Base-by-base conservation (phyloP, 352 stramenopile species). In the Pythium vanterpoolii region DNA sequence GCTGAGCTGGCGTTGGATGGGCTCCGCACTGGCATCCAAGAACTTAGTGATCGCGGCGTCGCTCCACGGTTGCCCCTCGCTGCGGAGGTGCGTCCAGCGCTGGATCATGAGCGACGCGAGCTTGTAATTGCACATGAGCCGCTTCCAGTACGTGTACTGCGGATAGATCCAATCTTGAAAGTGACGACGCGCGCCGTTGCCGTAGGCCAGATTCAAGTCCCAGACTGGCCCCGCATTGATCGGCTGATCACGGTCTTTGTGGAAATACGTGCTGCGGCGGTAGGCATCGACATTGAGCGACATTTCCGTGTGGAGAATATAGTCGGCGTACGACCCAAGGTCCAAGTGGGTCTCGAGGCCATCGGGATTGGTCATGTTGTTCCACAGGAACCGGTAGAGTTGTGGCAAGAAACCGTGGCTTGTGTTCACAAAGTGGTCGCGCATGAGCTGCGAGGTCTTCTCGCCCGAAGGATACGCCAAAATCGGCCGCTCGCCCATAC, bases 101-200 rank as follows among this genome's bases (percentile, higher is more conserved):
- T 87, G 79, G 50, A 91, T 87, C 28, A 89, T 66, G 26, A 89
- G 55, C 60, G 74, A 84, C 33, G 79, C 73, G 54, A 91, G 73
- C 70, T 89, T 80, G 64, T 86, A 81, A 64, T 91, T 80, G 68
- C 82, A 91, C 71, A 87, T 76, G 21, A 92, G 62, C 2, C 83
- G 83, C 68, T 89, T 92, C 83, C 83, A 92, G 66, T 77, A 87
- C 24, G 78, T 87, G 66, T 89, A 89, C 69, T 86, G 78, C 16
- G 66, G 73, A 62, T 75, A 92, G 62, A 89, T 86, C 83, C 80
- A 93, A 50, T 84, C 69, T 39, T 79, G 61, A 44, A 80, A 84
- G 53, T 81, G 52, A 9, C 60, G 73, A 16, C 77, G 72, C 6
- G 80, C 76, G 10, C 83, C 83, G 39, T 83, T 87, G 47, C 83